phyloP scores from a whole-genome alignment of 805 yeast species.

The Ogataea saltuana region DNA sequence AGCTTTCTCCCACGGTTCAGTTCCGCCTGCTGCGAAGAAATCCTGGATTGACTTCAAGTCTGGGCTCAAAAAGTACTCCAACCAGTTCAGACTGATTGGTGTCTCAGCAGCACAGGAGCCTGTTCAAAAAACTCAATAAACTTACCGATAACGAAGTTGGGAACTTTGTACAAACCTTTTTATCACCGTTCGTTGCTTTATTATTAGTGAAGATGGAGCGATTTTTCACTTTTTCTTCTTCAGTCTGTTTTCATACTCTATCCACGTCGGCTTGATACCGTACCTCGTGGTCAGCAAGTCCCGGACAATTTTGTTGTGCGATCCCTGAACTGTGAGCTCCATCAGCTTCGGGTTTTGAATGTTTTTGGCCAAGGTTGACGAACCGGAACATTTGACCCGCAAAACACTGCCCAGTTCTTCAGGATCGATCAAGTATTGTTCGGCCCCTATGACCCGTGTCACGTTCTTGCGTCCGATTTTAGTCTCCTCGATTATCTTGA shows the following conservation, averaged over 20 bases:
- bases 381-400: constrained; percentile 83
- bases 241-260: constrained; percentile 62
- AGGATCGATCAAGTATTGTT: constrained; percentile 63
- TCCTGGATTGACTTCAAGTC: constrained; percentile 52
- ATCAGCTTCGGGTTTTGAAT: constrained; percentile 52
- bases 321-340: constrained; percentile 89
- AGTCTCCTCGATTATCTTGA: constrained; percentile 67
- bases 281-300: constrained; percentile 54
- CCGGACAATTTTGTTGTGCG: constrained; percentile 67
- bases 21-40: constrained; percentile 51
- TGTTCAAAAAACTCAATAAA: too few species aligned
- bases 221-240: constrained; percentile 56
- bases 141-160: background rate
- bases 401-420: constrained; percentile 66
- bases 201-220: too few species aligned
- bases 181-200: constrained; percentile 8
- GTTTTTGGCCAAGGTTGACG: constrained; percentile 70
- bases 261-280: constrained; percentile 68
- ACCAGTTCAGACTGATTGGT: constrained; percentile 18
- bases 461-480: constrained; percentile 81
- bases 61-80: constrained; percentile 21
- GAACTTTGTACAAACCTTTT: background rate
- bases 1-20: constrained; percentile 50
- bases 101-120: constrained; percentile 13
- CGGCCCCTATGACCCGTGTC: constrained; percentile 72